phyloP scores from a whole-genome alignment of 2,329 filamentous ascomycete species.

The Colletotrichum scovillei region DNA sequence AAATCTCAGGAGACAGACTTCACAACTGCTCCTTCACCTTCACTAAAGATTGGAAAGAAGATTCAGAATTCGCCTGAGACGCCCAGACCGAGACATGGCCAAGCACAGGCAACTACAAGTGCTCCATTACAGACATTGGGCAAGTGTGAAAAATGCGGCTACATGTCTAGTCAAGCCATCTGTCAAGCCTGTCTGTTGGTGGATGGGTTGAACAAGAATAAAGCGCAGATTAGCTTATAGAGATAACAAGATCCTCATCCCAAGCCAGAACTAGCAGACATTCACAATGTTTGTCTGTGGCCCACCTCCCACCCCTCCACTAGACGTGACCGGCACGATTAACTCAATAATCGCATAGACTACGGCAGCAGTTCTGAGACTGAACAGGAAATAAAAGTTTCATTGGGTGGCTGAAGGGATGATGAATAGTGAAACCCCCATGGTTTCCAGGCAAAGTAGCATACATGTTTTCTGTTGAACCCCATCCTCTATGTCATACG shows the following conservation, averaged over 20 bases:
- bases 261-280: not conserved
- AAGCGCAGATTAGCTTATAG: constrained; percentile 67
- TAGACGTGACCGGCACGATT: not conserved
- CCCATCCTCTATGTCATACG: constrained; percentile 55
- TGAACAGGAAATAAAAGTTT: not conserved
- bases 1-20: constrained; percentile 75
- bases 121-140: constrained; percentile 76
- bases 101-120: not conserved
- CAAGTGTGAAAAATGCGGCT: constrained; percentile 88
- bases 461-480: constrained; percentile 12
- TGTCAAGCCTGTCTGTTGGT: constrained; percentile 95
- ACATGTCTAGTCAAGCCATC: constrained; percentile 92
- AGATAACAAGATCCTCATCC: constrained; percentile 4
- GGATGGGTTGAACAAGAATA: constrained; percentile 88
- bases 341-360: not conserved
- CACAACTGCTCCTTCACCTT: constrained; percentile 42
- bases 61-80: not conserved
- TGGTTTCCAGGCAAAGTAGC: not conserved
- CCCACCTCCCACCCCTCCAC: not conserved
- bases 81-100: not conserved
- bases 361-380: not conserved
- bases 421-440: not conserved
- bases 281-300: not conserved
- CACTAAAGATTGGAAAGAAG: not conserved
- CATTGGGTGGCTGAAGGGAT: not conserved